A percentile compares a stretch with the other conserved stretches of the same genome.
These are phyloP conservation scores for Neofusicoccum cordaticola DNA, from an alignment of 2,329 filamentous ascomycete species.

Conservation along the genomic window DNA sequence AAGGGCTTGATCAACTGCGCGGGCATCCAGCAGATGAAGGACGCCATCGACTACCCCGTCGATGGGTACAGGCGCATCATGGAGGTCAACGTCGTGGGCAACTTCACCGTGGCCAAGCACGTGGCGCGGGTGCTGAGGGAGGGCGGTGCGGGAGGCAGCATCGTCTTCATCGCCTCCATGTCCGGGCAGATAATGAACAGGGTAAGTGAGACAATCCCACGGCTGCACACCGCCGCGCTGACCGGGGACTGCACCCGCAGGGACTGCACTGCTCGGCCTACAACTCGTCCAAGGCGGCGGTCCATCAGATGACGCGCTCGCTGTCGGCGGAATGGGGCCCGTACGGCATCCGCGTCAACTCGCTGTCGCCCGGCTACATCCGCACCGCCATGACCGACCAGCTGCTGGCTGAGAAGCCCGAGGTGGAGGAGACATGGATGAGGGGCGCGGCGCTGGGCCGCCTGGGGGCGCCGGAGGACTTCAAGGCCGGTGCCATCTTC, in stretches of 20 bases:
- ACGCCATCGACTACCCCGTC: conserved; percentile 33
- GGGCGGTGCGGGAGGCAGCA: conserved; percentile 23
- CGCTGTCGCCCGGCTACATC: conserved; percentile 54
- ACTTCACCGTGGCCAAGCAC: conserved; percentile 30
- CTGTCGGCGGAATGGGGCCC: conserved; percentile 55
- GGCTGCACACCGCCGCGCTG: background rate
- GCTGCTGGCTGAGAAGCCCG: conserved; percentile 29
- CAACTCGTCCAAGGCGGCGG: conserved; percentile 55
- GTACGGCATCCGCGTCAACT: conserved; percentile 49
- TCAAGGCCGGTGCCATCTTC: conserved; percentile 30
- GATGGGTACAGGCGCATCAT: conserved; percentile 35
- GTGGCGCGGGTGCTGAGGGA: conserved; percentile 10
- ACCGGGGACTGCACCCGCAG: conserved; percentile 13
- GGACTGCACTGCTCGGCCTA: conserved; percentile 47
- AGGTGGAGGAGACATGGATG: conserved; percentile 30
- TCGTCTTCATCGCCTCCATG: conserved; percentile 40
- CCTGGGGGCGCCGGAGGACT: conserved; percentile 32
- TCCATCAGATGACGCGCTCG: conserved; percentile 51
- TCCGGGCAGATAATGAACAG: conserved; percentile 20
- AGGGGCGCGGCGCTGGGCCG: conserved; percentile 25
- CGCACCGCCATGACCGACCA: conserved; percentile 42
- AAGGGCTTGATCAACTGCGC: conserved; percentile 29
- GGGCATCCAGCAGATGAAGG: conserved; percentile 30
- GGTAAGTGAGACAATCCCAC: background rate
- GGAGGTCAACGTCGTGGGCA: conserved; percentile 39